These are phyloP conservation scores for Solanum phureja DNA, from an alignment of 257 asterid genomes.

Conservation along the genomic window DNA sequence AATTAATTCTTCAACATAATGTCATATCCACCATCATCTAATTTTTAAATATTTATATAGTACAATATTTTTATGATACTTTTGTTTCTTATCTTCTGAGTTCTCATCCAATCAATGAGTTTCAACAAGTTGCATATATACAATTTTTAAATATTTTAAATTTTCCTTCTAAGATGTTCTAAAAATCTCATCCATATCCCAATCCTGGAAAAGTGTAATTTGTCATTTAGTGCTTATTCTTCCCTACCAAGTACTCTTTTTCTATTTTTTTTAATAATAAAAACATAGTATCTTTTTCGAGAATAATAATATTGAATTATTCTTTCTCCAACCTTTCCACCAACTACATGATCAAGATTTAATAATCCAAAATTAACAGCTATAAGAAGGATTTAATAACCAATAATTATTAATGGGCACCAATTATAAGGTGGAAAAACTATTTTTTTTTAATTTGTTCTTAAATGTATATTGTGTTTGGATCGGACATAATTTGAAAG, in stretches of 20 bases:
- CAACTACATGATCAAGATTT: neutral
- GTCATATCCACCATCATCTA: neutral
- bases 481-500: neutral
- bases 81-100: constrained; percentile 15
- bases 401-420: neutral
- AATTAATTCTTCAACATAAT: neutral
- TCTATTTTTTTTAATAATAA: neutral
- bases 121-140: constrained; percentile 21
- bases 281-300: neutral
- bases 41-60: neutral
- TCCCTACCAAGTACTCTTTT: neutral
- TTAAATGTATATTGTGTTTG: neutral
- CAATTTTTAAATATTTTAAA: neutral
- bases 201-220: constrained; percentile 26
- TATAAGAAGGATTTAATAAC: neutral
- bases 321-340: neutral
- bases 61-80: neutral
- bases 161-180: constrained; percentile 15
- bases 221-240: constrained; percentile 25
- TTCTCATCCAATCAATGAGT: constrained; percentile 4
- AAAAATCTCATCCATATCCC: constrained; percentile 32
- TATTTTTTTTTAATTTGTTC: neutral
- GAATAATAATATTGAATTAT: neutral
- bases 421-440: neutral
- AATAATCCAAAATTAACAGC: neutral